Conservation (phyloP, 2,329 filamentous ascomycete genomes). For the Pezicula rhizophila region DNA sequence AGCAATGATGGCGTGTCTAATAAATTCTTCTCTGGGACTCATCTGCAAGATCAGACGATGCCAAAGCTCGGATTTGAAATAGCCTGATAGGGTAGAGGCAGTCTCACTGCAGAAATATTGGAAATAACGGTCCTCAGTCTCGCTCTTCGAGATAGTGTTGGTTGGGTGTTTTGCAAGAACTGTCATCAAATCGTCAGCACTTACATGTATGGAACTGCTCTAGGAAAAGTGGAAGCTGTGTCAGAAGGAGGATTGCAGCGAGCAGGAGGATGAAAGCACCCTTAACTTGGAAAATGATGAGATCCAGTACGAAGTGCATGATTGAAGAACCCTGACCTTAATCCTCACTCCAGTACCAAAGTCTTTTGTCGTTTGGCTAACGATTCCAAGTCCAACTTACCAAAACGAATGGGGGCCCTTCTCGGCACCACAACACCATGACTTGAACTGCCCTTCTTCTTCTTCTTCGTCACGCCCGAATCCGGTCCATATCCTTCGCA, state of each 20-base stretch:
- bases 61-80: constrained; percentile 11
- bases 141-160: background rate
- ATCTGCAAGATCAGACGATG: constrained; percentile 8
- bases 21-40: constrained; percentile 7
- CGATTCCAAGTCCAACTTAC: background rate
- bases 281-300: no score
- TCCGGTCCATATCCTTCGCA: background rate
- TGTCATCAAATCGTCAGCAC: no score
- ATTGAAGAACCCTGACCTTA: no score
- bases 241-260: no score
- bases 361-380: no score
- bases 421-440: background rate
- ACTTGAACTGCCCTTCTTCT: background rate
- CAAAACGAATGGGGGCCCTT: background rate
- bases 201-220: no score
- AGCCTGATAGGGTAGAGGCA: constrained; percentile 5
- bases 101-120: constrained; percentile 7
- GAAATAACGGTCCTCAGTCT: constrained; percentile 8
- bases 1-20: constrained; percentile 9
- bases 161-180: no score
- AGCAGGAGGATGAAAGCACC: no score
- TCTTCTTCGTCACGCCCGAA: background rate
- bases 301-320: no score
- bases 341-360: no score
- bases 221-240: no score